Evolutionary conservation across 805 yeast species (phyloP).

Genomic region (Lachancea mirantina): DNA sequence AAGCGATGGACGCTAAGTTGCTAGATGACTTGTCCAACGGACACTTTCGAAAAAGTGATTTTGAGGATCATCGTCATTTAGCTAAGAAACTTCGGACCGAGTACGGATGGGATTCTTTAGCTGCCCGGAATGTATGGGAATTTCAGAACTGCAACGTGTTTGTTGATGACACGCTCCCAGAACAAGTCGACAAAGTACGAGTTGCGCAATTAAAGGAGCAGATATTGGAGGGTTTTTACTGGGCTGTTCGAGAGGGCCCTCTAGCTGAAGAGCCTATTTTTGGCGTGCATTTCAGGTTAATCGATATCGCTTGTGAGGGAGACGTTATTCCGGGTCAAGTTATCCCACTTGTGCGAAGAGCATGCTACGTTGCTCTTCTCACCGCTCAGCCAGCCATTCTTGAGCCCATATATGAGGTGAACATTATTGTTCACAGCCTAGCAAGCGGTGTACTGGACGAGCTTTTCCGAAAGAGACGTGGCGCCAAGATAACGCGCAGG

Average conservation of each 20-base stretch:
- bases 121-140: constrained; percentile 76
- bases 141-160: constrained; percentile 61
- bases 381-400: constrained; percentile 70
- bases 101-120: constrained; percentile 76
- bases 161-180: constrained; percentile 66
- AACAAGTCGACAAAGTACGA: constrained; percentile 54
- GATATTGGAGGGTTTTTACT: constrained; percentile 70
- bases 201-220: constrained; percentile 43
- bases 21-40: constrained; percentile 25
- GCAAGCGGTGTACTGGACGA: constrained; percentile 44
- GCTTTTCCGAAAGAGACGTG: constrained; percentile 60
- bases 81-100: constrained; percentile 49
- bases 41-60: constrained; percentile 41
- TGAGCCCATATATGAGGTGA: constrained; percentile 72
- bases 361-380: constrained; percentile 74
- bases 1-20: constrained; percentile 57
- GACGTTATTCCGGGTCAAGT: constrained; percentile 60
- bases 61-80: constrained; percentile 38
- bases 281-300: constrained; percentile 60
- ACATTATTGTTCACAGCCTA: constrained; percentile 46
- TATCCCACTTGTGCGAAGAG: constrained; percentile 74
- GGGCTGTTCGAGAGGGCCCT: constrained; percentile 86
- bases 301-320: constrained; percentile 40
- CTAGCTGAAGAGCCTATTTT: constrained; percentile 79
- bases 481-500: constrained; percentile 41